Evolutionary conservation across 441 rosid genomes (phyloP).

Genomic region (California macrophylla): DNA sequence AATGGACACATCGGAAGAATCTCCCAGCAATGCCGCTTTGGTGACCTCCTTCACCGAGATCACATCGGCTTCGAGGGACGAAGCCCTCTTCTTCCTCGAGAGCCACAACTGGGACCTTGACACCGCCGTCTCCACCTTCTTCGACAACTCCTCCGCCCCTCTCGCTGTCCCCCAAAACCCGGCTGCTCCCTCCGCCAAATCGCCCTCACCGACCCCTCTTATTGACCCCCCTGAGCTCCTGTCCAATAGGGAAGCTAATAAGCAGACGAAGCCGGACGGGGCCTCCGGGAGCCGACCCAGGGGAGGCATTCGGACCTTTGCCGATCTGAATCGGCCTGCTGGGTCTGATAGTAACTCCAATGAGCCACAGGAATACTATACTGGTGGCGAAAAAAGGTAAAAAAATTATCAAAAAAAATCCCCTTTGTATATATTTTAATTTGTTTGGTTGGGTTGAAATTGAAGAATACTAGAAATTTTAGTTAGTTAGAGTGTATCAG

Average conservation of each 20-base stretch:
- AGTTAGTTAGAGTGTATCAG: background rate
- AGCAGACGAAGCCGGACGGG: conserved; percentile 56
- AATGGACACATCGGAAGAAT: conserved; percentile 1
- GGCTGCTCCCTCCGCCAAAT: conserved; percentile 14
- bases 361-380: conserved; percentile 80
- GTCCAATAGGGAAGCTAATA: conserved; percentile 30
- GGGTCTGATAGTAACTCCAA: conserved; percentile 82
- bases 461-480: background rate
- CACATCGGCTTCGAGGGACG: background rate
- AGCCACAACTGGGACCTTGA: conserved; percentile 80
- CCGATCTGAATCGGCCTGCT: conserved; percentile 72
- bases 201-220: background rate
- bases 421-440: background rate
- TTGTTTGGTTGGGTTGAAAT: background rate
- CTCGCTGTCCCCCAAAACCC: conserved; percentile 14
- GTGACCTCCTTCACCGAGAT: background rate
- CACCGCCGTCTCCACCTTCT: conserved; percentile 76
- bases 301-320: conserved; percentile 65
- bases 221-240: conserved; percentile 44
- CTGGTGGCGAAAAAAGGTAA: conserved; percentile 83
- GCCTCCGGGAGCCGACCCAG: conserved; percentile 43
- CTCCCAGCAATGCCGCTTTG: background rate
- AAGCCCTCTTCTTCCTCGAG: conserved; percentile 46
- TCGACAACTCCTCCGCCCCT: conserved; percentile 38
- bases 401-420: background rate